Evolutionary conservation across 805 yeast species (phyloP), one percentile per base, ranked within the genome.

Genomic region (Pichia californica): DNA sequence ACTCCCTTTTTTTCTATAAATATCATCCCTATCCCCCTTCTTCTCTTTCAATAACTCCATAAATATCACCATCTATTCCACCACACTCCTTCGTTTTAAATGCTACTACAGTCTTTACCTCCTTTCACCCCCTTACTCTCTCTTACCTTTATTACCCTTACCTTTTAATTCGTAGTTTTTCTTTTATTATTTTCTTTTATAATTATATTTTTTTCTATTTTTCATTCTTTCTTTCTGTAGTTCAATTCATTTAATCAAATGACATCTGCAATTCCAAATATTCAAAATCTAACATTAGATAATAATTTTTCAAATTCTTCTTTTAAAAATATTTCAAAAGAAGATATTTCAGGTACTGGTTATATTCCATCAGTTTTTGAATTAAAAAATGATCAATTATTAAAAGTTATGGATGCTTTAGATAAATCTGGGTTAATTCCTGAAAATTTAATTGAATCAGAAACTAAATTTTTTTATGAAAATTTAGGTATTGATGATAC

Each of bases 371-470:
- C 79, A 41, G 82, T 84, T 5, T 91, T 88, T 58, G 74, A 79
- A 20, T 95, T 89, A 29, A 88, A 85, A 61, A 83, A 80, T 57
- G 72, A 76, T 38, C 98, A 93, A 63, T 76, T 81, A 62, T 88
- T 80, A 52, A 72, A 73, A 48, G 97, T 91, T 35, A 76, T 88
- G 64, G 95, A 88, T 59, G 71, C 79, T 32, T 68, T 91, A 44
- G 95, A 88, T 59, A 71, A 75, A 42, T 78, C 82, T 28, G 98
- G 96, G 0, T 86, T 91, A 58, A 85, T 91, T 48, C 99, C 98
- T 9, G 95, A 85, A 54, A 66, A 76, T 44, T 71, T 88, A 54
- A 85, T 91, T 52, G 96, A 88, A 64, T 70, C 75, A 43, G 98
- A 91, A 66, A 81, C 91, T 7, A 76, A 72, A 47, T 88, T 96